Evolutionary conservation across 1,284 basidiomycete species (phyloP), one percentile per base, ranked within the genome.

Genomic region (Pulchroboletus neoregius): DNA sequence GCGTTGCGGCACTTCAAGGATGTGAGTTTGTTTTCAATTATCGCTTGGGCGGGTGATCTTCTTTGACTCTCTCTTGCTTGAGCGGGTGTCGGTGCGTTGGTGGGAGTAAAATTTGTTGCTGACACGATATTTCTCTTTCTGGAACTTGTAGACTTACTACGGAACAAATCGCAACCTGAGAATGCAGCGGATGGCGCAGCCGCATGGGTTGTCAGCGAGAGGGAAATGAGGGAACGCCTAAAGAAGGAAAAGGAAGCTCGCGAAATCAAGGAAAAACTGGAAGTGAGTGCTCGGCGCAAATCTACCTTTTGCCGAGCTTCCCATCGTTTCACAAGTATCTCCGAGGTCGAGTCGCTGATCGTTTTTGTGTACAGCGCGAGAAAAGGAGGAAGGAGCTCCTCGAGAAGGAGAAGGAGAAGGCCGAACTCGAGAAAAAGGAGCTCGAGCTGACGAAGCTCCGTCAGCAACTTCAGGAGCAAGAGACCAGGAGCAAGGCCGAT

Each of bases 1-100:
- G 84, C 56, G 84, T 91, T 45, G 88, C 90, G n/a, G 82, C 85
- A 46, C 70, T 92, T 49, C 89, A 91, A 68, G 89, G 87, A 62
- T 91, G 84, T 87, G 64, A 76, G 84, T 80, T 58, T 41, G 2
- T 51, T 54, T 58, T 50, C 50, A 33, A 47, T 45, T 48, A 55
- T 46, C 40, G 23, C 39, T 30, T 48, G n/a, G 37, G 32, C 42
- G 20, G 31, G 33, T 23, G 43, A 41, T 36, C 23, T 51, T 50
- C 15, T 12, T 39, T 39, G 24, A 31, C 20, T 39, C 15, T 49
- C 20, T 39, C 18, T 45, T 52, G 9, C 16, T 49, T 45, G 43
- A 39, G 39, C 42, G 38, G 28, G 41, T 37, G 52, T 23, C 57
- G 54, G 48, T 52, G 57, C 37, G 30, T 52, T 34, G 41, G 28